Conservation (phyloP, 257 asterid genomes). For the Eucommia ulmoides region DNA sequence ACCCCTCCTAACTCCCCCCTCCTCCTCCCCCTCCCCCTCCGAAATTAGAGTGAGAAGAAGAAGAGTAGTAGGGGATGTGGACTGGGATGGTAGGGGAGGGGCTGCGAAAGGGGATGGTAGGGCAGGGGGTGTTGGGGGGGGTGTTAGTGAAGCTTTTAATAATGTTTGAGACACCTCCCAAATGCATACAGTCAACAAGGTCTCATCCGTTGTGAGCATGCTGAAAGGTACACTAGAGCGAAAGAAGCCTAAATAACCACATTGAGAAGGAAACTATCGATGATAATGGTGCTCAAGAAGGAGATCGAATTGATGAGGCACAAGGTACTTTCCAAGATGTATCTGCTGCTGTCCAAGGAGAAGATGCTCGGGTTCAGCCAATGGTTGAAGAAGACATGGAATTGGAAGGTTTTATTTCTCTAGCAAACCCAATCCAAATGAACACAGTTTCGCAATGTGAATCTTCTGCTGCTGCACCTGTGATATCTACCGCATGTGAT, state of each 20-base stretch:
- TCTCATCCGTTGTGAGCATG: conserved; percentile 84
- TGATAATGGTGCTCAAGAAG: conserved; percentile 26
- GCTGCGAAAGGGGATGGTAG: too few relatives aligned
- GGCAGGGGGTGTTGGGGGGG: too few relatives aligned
- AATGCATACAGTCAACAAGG: conserved; percentile 30
- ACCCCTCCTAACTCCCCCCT: too few relatives aligned
- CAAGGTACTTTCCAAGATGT: conserved; percentile 30
- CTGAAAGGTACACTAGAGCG: conserved; percentile 65
- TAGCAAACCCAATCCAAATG: conserved; percentile 31
- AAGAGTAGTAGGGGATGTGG: too few relatives aligned
- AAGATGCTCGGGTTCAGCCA: conserved; percentile 33
- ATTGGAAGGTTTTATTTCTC: conserved; percentile 36
- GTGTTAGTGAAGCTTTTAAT: too few relatives aligned
- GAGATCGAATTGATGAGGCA: conserved; percentile 22
- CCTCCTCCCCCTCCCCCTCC: too few relatives aligned
- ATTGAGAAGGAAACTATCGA: conserved; percentile 21
- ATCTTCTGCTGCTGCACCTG: conserved; percentile 60
- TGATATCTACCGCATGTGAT: conserved; percentile 37
- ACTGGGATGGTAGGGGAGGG: too few relatives aligned
- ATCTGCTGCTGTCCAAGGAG: conserved; percentile 21
- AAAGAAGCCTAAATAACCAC: conserved; percentile 16
- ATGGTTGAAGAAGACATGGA: conserved; percentile 21
- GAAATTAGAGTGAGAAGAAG: too few relatives aligned
- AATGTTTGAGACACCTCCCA: conserved; percentile 45
- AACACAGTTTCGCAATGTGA: conserved; percentile 54